Percentiles rank a stretch among this genome's conserved stretches.
phyloP scores from a whole-genome alignment of 108 stramenopile species.

The Cyclotella choctawhatcheeana region DNA sequence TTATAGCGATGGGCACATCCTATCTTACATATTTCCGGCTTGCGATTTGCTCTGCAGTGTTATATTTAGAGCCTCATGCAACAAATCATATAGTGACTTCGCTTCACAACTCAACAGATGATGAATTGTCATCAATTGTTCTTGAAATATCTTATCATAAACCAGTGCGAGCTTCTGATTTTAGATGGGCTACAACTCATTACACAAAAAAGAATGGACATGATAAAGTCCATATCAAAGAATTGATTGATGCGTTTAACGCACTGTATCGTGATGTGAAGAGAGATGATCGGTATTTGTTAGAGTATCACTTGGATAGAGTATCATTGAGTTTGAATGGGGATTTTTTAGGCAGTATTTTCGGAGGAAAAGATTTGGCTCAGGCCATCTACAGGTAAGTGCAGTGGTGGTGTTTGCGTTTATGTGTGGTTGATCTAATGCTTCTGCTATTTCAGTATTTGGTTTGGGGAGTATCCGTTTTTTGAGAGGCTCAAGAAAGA shows the following conservation, averaged over 20 bases:
- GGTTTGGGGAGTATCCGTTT: slow-evolving; percentile 23
- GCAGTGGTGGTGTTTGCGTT: not conserved
- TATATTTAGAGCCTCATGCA: slow-evolving; percentile 28
- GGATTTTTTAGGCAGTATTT: slow-evolving; percentile 12
- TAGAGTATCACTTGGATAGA: slow-evolving; percentile 15
- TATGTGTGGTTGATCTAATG: not conserved
- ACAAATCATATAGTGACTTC: slow-evolving; percentile 10
- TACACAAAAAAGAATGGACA: slow-evolving; percentile 23
- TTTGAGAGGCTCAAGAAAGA: slow-evolving; percentile 17
- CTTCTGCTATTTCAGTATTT: slow-evolving; percentile 14
- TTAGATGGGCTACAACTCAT: slow-evolving; percentile 28
- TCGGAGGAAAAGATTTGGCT: slow-evolving; percentile 21
- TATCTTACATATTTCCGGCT: slow-evolving; percentile 35
- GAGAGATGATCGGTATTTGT: slow-evolving; percentile 31
- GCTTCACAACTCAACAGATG: not conserved
- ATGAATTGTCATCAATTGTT: slow-evolving; percentile 16
- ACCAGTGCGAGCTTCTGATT: slow-evolving; percentile 32
- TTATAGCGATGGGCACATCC: slow-evolving; percentile 42
- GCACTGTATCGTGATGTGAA: slow-evolving; percentile 15
- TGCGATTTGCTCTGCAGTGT: slow-evolving; percentile 26
- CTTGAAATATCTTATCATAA: slow-evolving; percentile 40
- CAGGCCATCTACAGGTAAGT: slow-evolving; percentile 18
- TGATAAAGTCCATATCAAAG: not conserved
- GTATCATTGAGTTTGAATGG: slow-evolving; percentile 23
- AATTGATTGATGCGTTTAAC: slow-evolving; percentile 17